Conservation (phyloP, 768 basidiomycete species). For the Lactarius akahatsu region DNA sequence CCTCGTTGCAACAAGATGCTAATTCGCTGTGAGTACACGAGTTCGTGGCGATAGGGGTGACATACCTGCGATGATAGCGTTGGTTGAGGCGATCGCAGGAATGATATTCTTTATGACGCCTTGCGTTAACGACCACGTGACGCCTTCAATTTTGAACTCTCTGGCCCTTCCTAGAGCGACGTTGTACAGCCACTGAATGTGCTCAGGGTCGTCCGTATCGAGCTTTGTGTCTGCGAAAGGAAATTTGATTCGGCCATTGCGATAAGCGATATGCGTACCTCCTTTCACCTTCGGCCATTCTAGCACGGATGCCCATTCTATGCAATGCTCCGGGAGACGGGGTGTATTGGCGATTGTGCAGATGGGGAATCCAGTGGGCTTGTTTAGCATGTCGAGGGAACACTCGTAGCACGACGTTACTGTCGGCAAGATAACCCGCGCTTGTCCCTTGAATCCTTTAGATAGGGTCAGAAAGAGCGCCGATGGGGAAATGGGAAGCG, state of each 20-base stretch:
- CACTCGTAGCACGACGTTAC: conserved; percentile 98
- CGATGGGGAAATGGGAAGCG: neutral
- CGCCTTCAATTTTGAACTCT: conserved; percentile 96
- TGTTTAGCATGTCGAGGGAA: conserved; percentile 97
- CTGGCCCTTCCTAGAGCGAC: conserved; percentile 79
- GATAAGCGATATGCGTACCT: conserved; percentile 48
- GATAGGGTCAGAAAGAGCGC: neutral
- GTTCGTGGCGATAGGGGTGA: neutral
- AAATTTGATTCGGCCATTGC: neutral
- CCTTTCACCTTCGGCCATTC: conserved; percentile 96
- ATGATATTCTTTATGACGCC: conserved; percentile 99
- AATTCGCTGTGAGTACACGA: conserved; percentile 10
- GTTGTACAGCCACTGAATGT: conserved; percentile 91
- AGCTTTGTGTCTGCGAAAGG: conserved; percentile 77
- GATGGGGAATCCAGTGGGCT: conserved; percentile 94
- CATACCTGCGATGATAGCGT: conserved; percentile 94
- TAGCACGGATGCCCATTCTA: conserved; percentile 98
- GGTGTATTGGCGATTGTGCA: conserved; percentile 99
- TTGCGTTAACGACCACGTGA: conserved; percentile 96
- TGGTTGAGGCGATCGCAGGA: conserved; percentile 97
- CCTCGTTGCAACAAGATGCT: conserved; percentile 99
- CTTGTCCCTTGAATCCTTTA: conserved; percentile 96
- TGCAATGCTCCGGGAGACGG: conserved; percentile 96
- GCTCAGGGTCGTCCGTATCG: conserved; percentile 96
- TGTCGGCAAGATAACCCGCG: conserved; percentile 93